Conservation (phyloP, 768 basidiomycete species). For the Leccinellum luteum region DNA sequence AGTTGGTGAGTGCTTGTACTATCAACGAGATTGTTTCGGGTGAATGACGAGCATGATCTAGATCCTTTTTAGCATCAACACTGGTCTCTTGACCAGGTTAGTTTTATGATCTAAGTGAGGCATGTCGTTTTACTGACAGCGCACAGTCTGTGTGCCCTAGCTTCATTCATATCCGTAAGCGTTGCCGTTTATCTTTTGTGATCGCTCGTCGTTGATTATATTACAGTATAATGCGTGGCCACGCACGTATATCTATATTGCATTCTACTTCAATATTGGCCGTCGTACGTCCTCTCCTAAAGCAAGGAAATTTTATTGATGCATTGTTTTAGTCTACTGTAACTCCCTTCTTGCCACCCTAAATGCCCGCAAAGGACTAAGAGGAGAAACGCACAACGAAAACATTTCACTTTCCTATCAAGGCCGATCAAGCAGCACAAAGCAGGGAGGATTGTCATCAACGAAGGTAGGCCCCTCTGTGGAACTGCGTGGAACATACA, state of each 20-base stretch:
- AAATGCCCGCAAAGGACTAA: constrained; percentile 52
- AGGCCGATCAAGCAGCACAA: background rate
- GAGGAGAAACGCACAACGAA: constrained; percentile 16
- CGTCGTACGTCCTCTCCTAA: constrained; percentile 42
- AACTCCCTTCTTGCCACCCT: constrained; percentile 62
- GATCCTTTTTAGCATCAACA: constrained; percentile 57
- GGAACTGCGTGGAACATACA: background rate
- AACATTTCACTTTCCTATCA: constrained; percentile 18
- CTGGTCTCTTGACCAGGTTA: constrained; percentile 33
- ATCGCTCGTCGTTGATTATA: background rate
- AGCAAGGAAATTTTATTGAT: background rate
- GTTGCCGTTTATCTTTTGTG: background rate
- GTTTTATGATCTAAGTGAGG: background rate
- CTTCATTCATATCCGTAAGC: constrained; percentile 51
- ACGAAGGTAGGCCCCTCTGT: background rate
- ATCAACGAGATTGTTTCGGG: background rate
- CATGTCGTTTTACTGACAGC: constrained; percentile 3
- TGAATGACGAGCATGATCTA: constrained; percentile 4
- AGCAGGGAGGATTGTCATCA: background rate
- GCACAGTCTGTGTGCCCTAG: constrained; percentile 47
- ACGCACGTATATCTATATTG: constrained; percentile 52
- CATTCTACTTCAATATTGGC: constrained; percentile 60
- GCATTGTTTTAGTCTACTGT: constrained; percentile 44
- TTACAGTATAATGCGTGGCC: constrained; percentile 46
- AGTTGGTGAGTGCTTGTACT: constrained; percentile 26